phyloP scores from a whole-genome alignment of 805 yeast species.

The Cyberlindnera subsufficiens region DNA sequence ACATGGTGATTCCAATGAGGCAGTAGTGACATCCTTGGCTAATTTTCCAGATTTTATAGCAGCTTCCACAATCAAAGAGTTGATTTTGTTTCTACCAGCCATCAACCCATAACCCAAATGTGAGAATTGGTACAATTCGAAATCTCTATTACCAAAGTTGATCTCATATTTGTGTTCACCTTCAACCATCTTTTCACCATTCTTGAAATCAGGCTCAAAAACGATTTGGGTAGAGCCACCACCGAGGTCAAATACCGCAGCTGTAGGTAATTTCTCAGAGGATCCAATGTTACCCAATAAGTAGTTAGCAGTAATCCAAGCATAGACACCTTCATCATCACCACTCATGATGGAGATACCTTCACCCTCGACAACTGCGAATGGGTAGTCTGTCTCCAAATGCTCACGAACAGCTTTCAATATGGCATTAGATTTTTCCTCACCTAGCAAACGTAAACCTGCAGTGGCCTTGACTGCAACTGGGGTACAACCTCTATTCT shows the following conservation, averaged over 20 bases:
- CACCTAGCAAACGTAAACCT: conserved; percentile 84
- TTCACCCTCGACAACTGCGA: conserved; percentile 81
- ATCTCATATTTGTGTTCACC: conserved; percentile 87
- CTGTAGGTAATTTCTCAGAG: conserved; percentile 69
- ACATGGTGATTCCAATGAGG: conserved; percentile 71
- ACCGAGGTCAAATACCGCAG: conserved; percentile 96
- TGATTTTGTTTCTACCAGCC: conserved; percentile 86
- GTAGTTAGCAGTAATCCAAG: conserved; percentile 97
- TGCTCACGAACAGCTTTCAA: conserved; percentile 71
- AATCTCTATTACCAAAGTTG: conserved; percentile 75
- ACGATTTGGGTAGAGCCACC: conserved; percentile 99
- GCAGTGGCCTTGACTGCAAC: conserved; percentile 98
- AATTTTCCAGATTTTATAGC: conserved; percentile 38
- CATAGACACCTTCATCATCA: conserved; percentile 94
- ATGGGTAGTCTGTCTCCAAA: conserved; percentile 78
- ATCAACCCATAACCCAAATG: conserved; percentile 94
- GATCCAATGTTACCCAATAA: conserved; percentile 89
- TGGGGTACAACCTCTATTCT: conserved; percentile 76
- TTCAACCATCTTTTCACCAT: conserved; percentile 58
- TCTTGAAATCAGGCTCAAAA: conserved; percentile 79
- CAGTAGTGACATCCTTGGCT: conserved; percentile 33
- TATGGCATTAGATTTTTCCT: conserved; percentile 63
- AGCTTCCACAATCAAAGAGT: conserved; percentile 53
- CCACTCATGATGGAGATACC: conserved; percentile 95
- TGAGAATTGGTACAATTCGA: conserved; percentile 83